Conservation (phyloP, 1,284 basidiomycete genomes). For the Cryptococcus amylolentus region DNA sequence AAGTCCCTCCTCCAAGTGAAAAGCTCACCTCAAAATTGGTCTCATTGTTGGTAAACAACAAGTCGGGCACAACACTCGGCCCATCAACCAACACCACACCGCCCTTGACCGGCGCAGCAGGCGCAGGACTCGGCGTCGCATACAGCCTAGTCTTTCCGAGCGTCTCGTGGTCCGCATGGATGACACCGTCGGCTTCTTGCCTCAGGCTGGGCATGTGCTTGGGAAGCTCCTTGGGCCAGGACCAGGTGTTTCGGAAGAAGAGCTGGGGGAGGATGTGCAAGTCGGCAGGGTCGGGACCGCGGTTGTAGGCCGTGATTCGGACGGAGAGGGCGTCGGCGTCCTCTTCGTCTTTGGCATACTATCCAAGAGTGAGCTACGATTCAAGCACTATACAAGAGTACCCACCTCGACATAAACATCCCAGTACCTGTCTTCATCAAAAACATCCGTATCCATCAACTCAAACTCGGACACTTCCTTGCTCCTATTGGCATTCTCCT, state of each 20-base stretch:
- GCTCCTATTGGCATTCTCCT: slow-evolving; percentile 75
- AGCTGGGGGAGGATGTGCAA: slow-evolving; percentile 92
- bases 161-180: slow-evolving; percentile 70
- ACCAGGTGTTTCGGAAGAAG: slow-evolving; percentile 98
- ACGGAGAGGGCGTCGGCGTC: slow-evolving; percentile 82
- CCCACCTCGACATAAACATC: slow-evolving; percentile 90
- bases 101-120: slow-evolving; percentile 66
- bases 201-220: slow-evolving; percentile 64
- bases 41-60: slow-evolving; percentile 94
- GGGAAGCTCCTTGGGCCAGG: slow-evolving; percentile 81
- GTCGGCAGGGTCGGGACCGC: slow-evolving; percentile 91
- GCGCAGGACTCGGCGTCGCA: slow-evolving; percentile 86
- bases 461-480: slow-evolving; percentile 89
- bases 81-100: slow-evolving; percentile 60
- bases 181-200: slow-evolving; percentile 56
- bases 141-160: slow-evolving; percentile 77
- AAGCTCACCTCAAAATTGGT: slow-evolving; percentile 73
- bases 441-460: slow-evolving; percentile 84
- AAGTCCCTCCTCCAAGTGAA: background rate
- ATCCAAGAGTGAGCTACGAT: slow-evolving; percentile 5
- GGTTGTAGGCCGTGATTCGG: slow-evolving; percentile 94
- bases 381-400: slow-evolving; percentile 7
- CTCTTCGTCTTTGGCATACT: slow-evolving; percentile 98
- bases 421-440: slow-evolving; percentile 95
- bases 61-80: slow-evolving; percentile 68